Evolutionary conservation across 306 rosid species (phyloP).

Genomic region (Pterocarpus macrocarpus): DNA sequence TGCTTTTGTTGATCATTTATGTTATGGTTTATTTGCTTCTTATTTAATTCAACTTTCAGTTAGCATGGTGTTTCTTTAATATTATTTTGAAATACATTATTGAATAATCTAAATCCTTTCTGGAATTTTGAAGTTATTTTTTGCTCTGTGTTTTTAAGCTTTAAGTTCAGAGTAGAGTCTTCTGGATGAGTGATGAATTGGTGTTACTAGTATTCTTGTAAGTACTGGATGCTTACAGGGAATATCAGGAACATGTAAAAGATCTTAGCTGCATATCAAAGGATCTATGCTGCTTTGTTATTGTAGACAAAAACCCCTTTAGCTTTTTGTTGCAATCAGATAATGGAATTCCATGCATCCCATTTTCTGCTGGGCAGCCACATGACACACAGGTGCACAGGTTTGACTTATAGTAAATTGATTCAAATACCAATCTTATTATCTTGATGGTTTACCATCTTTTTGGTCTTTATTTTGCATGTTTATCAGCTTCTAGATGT

Average conservation of each 20-base stretch:
- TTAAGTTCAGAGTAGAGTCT: slow-evolving; percentile 12
- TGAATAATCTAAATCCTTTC: slow-evolving; percentile 17
- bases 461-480: slow-evolving; percentile 40
- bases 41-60: background rate
- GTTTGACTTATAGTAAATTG: background rate
- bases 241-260: slow-evolving; percentile 84
- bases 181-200: background rate
- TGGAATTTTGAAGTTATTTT: slow-evolving; percentile 17
- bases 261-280: slow-evolving; percentile 74
- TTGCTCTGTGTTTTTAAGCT: slow-evolving; percentile 14
- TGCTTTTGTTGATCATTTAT: background rate
- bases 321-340: slow-evolving; percentile 88
- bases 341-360: slow-evolving; percentile 90
- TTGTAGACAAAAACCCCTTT: slow-evolving; percentile 89
- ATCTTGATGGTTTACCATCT: slow-evolving; percentile 24
- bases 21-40: too few relatives aligned
- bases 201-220: slow-evolving; percentile 33
- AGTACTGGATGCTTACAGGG: slow-evolving; percentile 59
- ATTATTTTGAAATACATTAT: background rate
- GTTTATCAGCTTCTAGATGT: slow-evolving; percentile 80
- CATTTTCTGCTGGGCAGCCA: slow-evolving; percentile 86
- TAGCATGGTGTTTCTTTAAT: background rate
- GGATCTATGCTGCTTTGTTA: slow-evolving; percentile 76
- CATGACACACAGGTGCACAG: slow-evolving; percentile 78
- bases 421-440: background rate